Conservation (phyloP, 2,329 filamentous ascomycete species). For the Zelopaecilomyces penicillatus region DNA sequence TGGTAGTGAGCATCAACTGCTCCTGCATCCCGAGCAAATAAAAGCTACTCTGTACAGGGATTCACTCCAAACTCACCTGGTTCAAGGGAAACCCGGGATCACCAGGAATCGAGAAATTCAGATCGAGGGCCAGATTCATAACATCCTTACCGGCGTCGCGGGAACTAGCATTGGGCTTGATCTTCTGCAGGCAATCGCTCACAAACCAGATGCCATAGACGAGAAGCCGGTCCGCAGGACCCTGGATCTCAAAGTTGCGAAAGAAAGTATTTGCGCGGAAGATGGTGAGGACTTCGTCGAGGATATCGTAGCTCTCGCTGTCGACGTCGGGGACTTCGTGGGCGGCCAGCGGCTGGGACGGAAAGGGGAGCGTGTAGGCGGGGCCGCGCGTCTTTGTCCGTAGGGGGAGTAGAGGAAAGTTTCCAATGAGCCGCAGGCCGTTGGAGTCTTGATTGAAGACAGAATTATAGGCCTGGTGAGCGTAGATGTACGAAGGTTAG, state of each 20-base stretch:
- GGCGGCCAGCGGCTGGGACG: slow-evolving; percentile 47
- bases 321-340: slow-evolving; percentile 68
- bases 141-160: slow-evolving; percentile 63
- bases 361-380: slow-evolving; percentile 70
- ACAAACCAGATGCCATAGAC: slow-evolving; percentile 96
- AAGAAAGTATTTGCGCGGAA: slow-evolving; percentile 99
- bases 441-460: slow-evolving; percentile 84
- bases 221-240: slow-evolving; percentile 83
- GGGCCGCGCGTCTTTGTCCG: slow-evolving; percentile 94
- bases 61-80: slow-evolving; percentile 46
- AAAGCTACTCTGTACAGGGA: background rate
- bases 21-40: background rate
- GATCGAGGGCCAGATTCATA: slow-evolving; percentile 83
- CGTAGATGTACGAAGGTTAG: slow-evolving; percentile 4
- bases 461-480: slow-evolving; percentile 81
- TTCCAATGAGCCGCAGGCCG: slow-evolving; percentile 58
- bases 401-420: slow-evolving; percentile 89
- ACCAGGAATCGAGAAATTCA: slow-evolving; percentile 87
- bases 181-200: slow-evolving; percentile 81
- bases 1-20: background rate
- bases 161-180: slow-evolving; percentile 62
- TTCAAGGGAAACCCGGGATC: slow-evolving; percentile 91
- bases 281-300: slow-evolving; percentile 85
- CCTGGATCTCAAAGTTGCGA: slow-evolving; percentile 98
- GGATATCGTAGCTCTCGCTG: slow-evolving; percentile 87